These are phyloP conservation scores for Ilex paraguariensis DNA, from an alignment of 305 asterid genomes.

Conservation along the genomic window DNA sequence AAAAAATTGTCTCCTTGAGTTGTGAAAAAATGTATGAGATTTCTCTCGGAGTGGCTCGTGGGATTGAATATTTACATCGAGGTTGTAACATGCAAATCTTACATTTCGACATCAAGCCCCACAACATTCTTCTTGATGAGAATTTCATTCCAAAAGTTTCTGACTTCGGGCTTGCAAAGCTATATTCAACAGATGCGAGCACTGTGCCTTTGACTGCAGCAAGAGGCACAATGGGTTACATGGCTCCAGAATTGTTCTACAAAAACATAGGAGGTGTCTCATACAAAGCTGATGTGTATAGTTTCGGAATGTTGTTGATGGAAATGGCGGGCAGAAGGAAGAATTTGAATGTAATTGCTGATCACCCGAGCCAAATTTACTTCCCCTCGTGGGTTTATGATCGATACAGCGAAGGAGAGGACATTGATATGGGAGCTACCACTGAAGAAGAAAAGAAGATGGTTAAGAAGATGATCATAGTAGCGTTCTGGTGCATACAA, in stretches of 20 bases:
- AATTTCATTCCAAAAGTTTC: slow-evolving; percentile 38
- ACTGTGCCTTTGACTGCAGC: slow-evolving; percentile 23
- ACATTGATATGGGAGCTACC: slow-evolving; percentile 16
- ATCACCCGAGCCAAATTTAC: slow-evolving; percentile 19
- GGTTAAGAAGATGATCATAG: slow-evolving; percentile 35
- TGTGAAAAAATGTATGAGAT: slow-evolving; percentile 30
- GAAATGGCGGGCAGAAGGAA: slow-evolving; percentile 20
- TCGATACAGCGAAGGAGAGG: slow-evolving; percentile 25
- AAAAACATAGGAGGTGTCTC: slow-evolving; percentile 37
- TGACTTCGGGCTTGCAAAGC: slow-evolving; percentile 31
- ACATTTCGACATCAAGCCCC: slow-evolving; percentile 22
- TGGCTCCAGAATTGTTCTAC: slow-evolving; percentile 42
- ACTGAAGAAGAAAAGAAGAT: slow-evolving; percentile 27
- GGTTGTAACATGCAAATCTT: slow-evolving; percentile 41
- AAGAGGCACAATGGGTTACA: slow-evolving; percentile 38
- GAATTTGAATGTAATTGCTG: slow-evolving; percentile 5
- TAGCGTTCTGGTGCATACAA: slow-evolving; percentile 14
- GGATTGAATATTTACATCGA: slow-evolving; percentile 33
- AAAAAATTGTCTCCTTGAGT: slow-evolving; percentile 9
- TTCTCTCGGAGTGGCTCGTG: slow-evolving; percentile 10
- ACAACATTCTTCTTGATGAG: no score
- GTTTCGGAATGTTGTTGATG: slow-evolving; percentile 39
- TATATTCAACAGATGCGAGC: slow-evolving; percentile 21
- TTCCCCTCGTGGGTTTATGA: slow-evolving; percentile 41
- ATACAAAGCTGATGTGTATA: slow-evolving; percentile 41